Conservation (phyloP, 208 protist species). For the Leishmania tropica region DNA sequence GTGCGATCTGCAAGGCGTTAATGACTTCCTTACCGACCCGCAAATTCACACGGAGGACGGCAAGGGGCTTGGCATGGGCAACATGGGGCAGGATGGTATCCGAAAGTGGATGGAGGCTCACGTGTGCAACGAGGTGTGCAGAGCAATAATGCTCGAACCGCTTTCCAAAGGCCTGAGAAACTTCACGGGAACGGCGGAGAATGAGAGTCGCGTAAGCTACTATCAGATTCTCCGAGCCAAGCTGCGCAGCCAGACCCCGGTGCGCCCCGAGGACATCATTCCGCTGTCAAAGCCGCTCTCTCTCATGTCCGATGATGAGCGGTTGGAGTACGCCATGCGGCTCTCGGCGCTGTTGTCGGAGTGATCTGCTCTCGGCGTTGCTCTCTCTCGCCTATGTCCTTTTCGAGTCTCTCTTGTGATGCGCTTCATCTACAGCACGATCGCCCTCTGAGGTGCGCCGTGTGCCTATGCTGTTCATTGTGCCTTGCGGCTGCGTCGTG, state of each 20-base stretch:
- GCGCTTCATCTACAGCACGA: background rate
- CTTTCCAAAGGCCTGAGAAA: conserved; percentile 13
- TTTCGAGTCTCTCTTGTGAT: background rate
- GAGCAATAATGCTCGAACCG: conserved; percentile 47
- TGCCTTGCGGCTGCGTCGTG: background rate
- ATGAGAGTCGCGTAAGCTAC: conserved; percentile 34
- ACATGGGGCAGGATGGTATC: conserved; percentile 82
- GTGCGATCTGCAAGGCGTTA: conserved; percentile 83
- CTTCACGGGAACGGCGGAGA: background rate
- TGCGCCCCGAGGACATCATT: conserved; percentile 49
- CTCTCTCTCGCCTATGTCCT: background rate
- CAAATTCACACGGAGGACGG: conserved; percentile 84
- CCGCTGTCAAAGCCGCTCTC: conserved; percentile 64
- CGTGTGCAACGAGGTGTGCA: conserved; percentile 73
- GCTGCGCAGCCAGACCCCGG: conserved; percentile 41
- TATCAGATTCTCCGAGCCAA: conserved; percentile 57
- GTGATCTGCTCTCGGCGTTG: background rate
- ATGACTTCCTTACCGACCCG: conserved; percentile 85
- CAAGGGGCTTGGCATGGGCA: conserved; percentile 81
- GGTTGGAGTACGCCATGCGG: conserved; percentile 61
- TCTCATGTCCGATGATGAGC: conserved; percentile 76
- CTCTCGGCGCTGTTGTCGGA: conserved; percentile 56
- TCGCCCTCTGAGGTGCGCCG: background rate
- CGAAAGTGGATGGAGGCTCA: conserved; percentile 76
- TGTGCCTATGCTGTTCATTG: background rate